Evolutionary conservation across 805 yeast genomes (phyloP), one percentile per base, ranked within the genome.

Genomic region (Starmerella floricola): DNA sequence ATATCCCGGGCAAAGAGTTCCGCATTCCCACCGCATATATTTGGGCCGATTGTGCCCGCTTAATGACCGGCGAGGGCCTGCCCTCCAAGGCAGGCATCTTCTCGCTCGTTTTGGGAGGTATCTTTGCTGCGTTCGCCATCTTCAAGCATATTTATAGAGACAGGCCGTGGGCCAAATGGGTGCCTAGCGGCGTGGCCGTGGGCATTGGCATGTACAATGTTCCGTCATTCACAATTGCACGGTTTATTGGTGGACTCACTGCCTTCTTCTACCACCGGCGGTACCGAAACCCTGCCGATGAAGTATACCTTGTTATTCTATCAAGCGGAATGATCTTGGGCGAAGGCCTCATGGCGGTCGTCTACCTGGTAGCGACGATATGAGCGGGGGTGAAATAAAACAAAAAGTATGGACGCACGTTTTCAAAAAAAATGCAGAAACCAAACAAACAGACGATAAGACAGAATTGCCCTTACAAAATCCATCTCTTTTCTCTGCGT

Each of bases 151-250:
- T 51, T 42, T 39, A 32, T 28, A 32, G 36, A 19, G 40, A 38
- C 18, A 17, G 19, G 18, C 16, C 19, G 13, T 51, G 46, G 45
- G 43, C 52, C 11, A 62, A 68, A 2, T 83, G 71, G 63, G 62
- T 88, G 21, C 98, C 98, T 1, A 78, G 85, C 18, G 98, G 98
- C 11, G 93, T 91, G 21, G 96, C 98, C 2, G 95, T 87, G 15
- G 98, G 98, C 1, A 81, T 88, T 39, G 97, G 98, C 15, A 85
- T 88, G 47, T 91, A 88, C 61, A 91, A 91, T 59, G 71, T 87
- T 0, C 97, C 98, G 2, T 78, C 85, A 36, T 91, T 88, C 62
- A 91, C 97, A 0, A 66, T 88, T 35, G 97, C 97, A 1, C 68
- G 98, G 53, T 88, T 91, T 57, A 47, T 85, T 18, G 98, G 98